Evolutionary conservation across 345 rosid genomes (phyloP), one percentile per base, ranked within the genome.

Genomic region (Salix suchowensis): DNA sequence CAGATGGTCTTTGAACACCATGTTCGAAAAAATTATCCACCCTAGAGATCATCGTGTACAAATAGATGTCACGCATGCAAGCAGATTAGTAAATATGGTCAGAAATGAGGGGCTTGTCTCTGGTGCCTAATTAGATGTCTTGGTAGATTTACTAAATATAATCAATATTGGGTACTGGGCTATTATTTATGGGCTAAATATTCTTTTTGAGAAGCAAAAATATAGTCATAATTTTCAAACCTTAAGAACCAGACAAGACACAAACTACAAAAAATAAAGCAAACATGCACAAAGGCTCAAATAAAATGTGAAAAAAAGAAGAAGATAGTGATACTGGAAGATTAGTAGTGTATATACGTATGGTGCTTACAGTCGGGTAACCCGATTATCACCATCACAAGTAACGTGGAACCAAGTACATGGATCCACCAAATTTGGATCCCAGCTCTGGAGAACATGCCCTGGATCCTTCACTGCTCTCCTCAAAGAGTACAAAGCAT

Each of bases 341-440:
- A 6, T n/a, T 65, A 14, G 8, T 10, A 42, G 46, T 42, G 0
- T 10, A 4, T 10, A 58, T 10, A 4, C 46, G 15, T n/a, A 15
- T 42, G 39, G 18, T 12, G 73, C 85, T 84, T 80, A 91, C 95
- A 91, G 83, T 26, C 95, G 86, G 76, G 92, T 89, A 65, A 91
- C 92, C 65, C 87, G 87, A 77, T 82, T 87, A 39, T 88, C 86
- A 42, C 80, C 54, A 37, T 91, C 90, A 64, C 95, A 91, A 19
- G 92, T 89, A 66, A 91, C 92, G 55, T 91, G 95, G 74, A 91
- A 91, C 95, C 95, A 91, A 77, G 92, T 89, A 77, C 92, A 91
- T 37, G 95, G 95, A 83, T 89, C 95, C 37, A 89, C 92, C 73
- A 89, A 82, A 15, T 90, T 91, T 21, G 92, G 95, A 83, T 91